Evolutionary conservation across 129 eudicot species (phyloP).

Genomic region (Erigeron canadensis): DNA sequence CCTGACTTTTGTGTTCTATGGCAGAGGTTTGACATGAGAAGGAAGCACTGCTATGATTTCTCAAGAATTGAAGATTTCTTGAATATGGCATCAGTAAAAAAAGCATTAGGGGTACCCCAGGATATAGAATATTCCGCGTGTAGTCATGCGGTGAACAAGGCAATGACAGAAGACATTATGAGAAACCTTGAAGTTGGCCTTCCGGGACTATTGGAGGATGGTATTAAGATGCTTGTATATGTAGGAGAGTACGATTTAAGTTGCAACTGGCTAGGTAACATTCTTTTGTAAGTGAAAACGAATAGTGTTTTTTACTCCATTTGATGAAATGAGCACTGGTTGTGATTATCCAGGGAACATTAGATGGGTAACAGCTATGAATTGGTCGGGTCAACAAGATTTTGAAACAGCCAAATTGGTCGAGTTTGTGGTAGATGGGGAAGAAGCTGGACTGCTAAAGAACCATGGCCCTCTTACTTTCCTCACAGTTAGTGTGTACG

Average conservation of each 20-base stretch:
- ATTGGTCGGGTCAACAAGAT: constrained; percentile 65
- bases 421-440: constrained; percentile 49
- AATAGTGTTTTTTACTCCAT: not conserved
- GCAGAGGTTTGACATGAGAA: constrained; percentile 65
- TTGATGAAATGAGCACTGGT: not conserved
- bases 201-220: constrained; percentile 65
- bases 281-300: not conserved
- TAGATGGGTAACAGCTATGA: constrained; percentile 70
- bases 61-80: constrained; percentile 46
- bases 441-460: constrained; percentile 46
- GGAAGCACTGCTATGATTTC: constrained; percentile 50
- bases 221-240: constrained; percentile 59
- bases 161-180: constrained; percentile 70
- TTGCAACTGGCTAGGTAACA: constrained; percentile 79
- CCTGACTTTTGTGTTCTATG: constrained; percentile 19
- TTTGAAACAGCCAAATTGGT: constrained; percentile 37
- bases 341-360: constrained; percentile 49
- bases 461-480: constrained; percentile 60
- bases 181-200: constrained; percentile 73
- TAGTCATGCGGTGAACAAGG: constrained; percentile 45
- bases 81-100: constrained; percentile 41
- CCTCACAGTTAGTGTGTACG: constrained; percentile 43
- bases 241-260: constrained; percentile 73
- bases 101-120: constrained; percentile 60
- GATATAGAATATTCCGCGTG: constrained; percentile 47